Evolutionary conservation across 345 rosid species (phyloP).

Genomic region (Rubroshorea leprosula): DNA sequence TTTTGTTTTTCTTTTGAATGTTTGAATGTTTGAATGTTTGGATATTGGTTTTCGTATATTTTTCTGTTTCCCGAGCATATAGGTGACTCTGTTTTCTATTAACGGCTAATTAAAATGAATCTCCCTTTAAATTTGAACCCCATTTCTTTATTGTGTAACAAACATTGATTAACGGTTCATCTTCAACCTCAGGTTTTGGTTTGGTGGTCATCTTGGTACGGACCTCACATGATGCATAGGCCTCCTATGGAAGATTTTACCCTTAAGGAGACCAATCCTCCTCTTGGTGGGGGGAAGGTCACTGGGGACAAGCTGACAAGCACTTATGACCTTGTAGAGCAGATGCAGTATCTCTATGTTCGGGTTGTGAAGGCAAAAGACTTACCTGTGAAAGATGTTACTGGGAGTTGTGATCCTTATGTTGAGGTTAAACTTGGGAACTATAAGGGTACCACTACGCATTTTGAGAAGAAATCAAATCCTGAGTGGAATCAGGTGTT

Average conservation of each 20-base stretch:
- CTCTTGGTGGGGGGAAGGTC: slow-evolving; percentile 72
- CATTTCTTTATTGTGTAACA: slow-evolving; percentile 1
- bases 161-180: not conserved
- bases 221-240: slow-evolving; percentile 53
- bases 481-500: slow-evolving; percentile 93
- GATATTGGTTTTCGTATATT: too few relatives aligned
- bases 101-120: slow-evolving; percentile 17
- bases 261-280: slow-evolving; percentile 81
- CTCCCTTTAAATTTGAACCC: not conserved
- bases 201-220: slow-evolving; percentile 15
- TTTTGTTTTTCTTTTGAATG: slow-evolving; percentile 14
- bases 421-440: slow-evolving; percentile 90
- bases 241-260: slow-evolving; percentile 73
- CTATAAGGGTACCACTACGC: slow-evolving; percentile 74
- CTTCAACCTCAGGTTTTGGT: slow-evolving; percentile 10
- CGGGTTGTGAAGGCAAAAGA: slow-evolving; percentile 93
- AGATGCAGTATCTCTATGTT: slow-evolving; percentile 89
- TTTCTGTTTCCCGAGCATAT: slow-evolving; percentile 18
- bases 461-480: slow-evolving; percentile 74
- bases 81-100: slow-evolving; percentile 7
- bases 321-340: slow-evolving; percentile 94
- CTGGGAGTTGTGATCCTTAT: slow-evolving; percentile 87
- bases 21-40: slow-evolving; percentile 11
- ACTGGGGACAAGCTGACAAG: slow-evolving; percentile 78
- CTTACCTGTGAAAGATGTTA: slow-evolving; percentile 72